Conservation (phyloP, 2,329 filamentous ascomycete species). For the Acrocalymma vagum region DNA sequence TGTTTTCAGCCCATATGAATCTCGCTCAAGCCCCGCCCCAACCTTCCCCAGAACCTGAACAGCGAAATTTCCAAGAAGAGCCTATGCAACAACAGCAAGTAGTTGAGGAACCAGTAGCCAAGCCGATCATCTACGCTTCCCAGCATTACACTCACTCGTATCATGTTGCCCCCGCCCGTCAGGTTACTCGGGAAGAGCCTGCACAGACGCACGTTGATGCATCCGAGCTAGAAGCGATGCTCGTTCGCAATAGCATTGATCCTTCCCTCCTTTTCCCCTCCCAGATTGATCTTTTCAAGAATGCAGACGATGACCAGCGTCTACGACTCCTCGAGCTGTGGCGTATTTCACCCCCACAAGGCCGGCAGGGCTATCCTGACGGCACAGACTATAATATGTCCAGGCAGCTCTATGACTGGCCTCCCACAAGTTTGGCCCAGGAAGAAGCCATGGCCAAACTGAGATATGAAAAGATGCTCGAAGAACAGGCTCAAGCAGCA, state of each 20-base stretch:
- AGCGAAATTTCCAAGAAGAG: constrained; percentile 45
- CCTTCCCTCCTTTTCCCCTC: constrained; percentile 73
- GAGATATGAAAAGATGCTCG: constrained; percentile 64
- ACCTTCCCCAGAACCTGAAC: constrained; percentile 53
- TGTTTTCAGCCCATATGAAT: constrained; percentile 80
- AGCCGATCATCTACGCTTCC: constrained; percentile 75
- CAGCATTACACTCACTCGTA: constrained; percentile 86
- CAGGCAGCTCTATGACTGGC: constrained; percentile 59
- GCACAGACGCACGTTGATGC: constrained; percentile 39
- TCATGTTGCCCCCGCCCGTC: constrained; percentile 61
- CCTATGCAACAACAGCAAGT: constrained; percentile 17
- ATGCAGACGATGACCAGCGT: constrained; percentile 76
- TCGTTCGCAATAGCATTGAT: constrained; percentile 75
- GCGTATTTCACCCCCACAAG: constrained; percentile 76
- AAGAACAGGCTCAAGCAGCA: constrained; percentile 34
- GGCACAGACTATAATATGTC: constrained; percentile 56
- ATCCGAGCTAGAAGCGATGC: constrained; percentile 63
- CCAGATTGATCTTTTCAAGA: constrained; percentile 81
- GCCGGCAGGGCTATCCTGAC: constrained; percentile 39
- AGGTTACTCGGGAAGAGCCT: constrained; percentile 37
- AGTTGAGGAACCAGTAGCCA: constrained; percentile 32
- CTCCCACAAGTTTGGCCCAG: constrained; percentile 61
- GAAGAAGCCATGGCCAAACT: constrained; percentile 65
- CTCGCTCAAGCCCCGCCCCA: constrained; percentile 55
- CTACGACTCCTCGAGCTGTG: constrained; percentile 82